Percentiles rank a stretch among this genome's conserved stretches.
Evolutionary conservation across 2,329 filamentous ascomycete genomes (phyloP).

Genomic region (Spiromastix sp.): DNA sequence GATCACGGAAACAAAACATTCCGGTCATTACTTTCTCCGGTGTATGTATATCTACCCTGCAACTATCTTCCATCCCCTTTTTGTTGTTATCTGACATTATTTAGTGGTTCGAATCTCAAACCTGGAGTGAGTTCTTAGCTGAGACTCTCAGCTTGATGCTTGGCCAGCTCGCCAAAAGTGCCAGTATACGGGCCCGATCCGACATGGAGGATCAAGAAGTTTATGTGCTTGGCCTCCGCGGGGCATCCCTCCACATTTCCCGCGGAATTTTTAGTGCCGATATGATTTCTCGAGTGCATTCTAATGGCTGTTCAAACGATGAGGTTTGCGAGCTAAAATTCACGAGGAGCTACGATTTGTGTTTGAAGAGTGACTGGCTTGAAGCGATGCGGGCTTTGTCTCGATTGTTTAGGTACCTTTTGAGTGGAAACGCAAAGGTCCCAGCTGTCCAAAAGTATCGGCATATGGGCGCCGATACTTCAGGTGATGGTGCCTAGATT

Average conservation of each 20-base stretch:
- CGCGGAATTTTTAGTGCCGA: conserved; percentile 1
- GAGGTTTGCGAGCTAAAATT: conserved; percentile 4
- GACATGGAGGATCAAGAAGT: conserved; percentile 2
- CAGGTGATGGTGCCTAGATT: too few species aligned
- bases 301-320: conserved; percentile 1
- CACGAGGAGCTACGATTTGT: conserved; percentile 10
- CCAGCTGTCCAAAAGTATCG: too few species aligned
- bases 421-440: conserved; percentile 10
- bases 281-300: background rate
- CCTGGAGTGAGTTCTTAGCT: conserved; percentile 7
- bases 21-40: background rate
- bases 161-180: conserved; percentile 9
- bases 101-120: conserved; percentile 9
- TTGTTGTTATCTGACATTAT: conserved; percentile 1
- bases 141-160: conserved; percentile 10
- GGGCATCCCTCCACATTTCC: background rate
- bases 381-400: conserved; percentile 9
- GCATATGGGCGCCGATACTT: too few species aligned
- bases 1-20: background rate
- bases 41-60: conserved; percentile 1
- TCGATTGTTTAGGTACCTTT: conserved; percentile 9
- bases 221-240: conserved; percentile 3
- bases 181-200: background rate
- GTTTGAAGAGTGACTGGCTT: conserved; percentile 9
- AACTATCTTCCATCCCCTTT: background rate